These are phyloP conservation scores for Colletotrichum higginsianum DNA, from an alignment of 2,329 filamentous ascomycete genomes.

Conservation along the genomic window DNA sequence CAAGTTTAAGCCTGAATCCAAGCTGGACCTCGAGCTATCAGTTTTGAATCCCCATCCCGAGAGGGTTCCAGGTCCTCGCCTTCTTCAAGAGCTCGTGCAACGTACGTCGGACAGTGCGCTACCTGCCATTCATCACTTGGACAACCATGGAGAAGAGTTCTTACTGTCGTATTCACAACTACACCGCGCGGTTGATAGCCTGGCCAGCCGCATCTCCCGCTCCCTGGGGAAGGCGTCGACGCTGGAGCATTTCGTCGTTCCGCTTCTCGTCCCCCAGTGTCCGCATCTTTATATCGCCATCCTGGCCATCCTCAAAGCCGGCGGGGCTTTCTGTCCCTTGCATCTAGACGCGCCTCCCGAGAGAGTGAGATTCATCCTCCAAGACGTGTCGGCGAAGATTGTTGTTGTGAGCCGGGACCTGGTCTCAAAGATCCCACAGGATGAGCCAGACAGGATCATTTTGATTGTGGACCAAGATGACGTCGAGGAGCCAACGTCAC, in stretches of 20 bases:
- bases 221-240: neutral
- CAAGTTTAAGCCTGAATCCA: constrained; percentile 24
- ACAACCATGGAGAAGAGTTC: constrained; percentile 59
- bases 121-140: constrained; percentile 73
- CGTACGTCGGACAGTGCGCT: constrained; percentile 50
- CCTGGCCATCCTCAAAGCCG: constrained; percentile 84
- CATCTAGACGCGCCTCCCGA: constrained; percentile 84
- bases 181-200: constrained; percentile 68
- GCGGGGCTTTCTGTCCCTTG: constrained; percentile 88
- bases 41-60: constrained; percentile 62
- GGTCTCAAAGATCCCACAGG: constrained; percentile 55
- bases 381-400: constrained; percentile 80
- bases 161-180: constrained; percentile 74
- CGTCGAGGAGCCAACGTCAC: neutral
- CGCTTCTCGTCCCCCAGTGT: constrained; percentile 83
- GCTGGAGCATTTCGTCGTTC: constrained; percentile 67
- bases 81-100: constrained; percentile 73
- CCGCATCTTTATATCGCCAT: constrained; percentile 83
- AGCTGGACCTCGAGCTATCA: constrained; percentile 51
- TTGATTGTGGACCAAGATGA: constrained; percentile 54
- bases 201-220: constrained; percentile 68
- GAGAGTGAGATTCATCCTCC: constrained; percentile 82
- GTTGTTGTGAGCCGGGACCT: constrained; percentile 74
- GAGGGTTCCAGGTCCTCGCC: constrained; percentile 58
- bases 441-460: constrained; percentile 49